Conservation (phyloP, 73 alveolate species). For the Paramecium tetraurelia region DNA sequence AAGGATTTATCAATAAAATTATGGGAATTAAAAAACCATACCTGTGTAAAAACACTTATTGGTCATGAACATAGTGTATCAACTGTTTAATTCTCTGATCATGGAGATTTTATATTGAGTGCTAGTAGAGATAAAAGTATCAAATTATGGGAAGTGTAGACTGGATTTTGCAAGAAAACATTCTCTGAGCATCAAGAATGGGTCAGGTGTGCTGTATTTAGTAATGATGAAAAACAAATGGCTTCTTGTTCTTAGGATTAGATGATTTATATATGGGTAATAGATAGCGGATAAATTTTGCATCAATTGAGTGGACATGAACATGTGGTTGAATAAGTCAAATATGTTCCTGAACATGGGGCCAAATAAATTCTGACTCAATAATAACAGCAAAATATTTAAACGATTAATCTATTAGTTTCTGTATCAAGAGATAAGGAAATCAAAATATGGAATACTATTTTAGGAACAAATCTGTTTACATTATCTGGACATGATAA, state of each 20-base stretch:
- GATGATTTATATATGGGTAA: slow-evolving; percentile 81
- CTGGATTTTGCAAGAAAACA: slow-evolving; percentile 88
- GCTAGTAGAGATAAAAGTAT: slow-evolving; percentile 89
- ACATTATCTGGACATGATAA: slow-evolving; percentile 90
- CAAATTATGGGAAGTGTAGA: slow-evolving; percentile 88
- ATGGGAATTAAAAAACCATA: slow-evolving; percentile 82
- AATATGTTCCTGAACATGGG: slow-evolving; percentile 64
- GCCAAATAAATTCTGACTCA: slow-evolving; percentile 51
- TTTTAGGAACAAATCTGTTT: slow-evolving; percentile 67
- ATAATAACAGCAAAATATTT: slow-evolving; percentile 50
- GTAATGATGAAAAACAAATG: slow-evolving; percentile 71
- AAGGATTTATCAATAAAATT: slow-evolving; percentile 83
- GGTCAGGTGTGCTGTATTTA: slow-evolving; percentile 80
- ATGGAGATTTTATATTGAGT: slow-evolving; percentile 82
- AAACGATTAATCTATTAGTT: slow-evolving; percentile 73
- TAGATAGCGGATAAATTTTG: slow-evolving; percentile 61
- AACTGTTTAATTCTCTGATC: slow-evolving; percentile 78
- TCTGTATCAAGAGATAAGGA: slow-evolving; percentile 88
- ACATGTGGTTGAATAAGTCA: slow-evolving; percentile 75
- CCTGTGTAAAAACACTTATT: slow-evolving; percentile 79
- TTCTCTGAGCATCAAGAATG: slow-evolving; percentile 87
- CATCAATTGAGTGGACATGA: slow-evolving; percentile 75
- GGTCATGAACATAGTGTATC: slow-evolving; percentile 96
- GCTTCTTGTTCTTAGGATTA: slow-evolving; percentile 87
- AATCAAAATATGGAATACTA: slow-evolving; percentile 88